Base-by-base conservation (phyloP, 495 filamentous ascomycete species). In the Podospora conica region DNA sequence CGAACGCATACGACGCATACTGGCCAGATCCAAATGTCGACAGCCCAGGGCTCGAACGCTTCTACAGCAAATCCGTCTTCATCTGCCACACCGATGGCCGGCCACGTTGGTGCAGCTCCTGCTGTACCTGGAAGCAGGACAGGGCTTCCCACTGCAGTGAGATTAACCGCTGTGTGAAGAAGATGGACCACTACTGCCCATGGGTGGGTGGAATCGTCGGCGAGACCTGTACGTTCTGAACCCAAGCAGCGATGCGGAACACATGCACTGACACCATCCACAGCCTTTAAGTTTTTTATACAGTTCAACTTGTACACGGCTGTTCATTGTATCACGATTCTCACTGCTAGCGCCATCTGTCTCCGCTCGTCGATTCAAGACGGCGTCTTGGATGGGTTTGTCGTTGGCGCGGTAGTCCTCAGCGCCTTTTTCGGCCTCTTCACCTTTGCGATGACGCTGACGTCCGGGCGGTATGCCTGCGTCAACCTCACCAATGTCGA, bases 121-220 rank as follows among this genome's bases (percentile, higher is more conserved):
- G 93, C 75, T 83, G 82, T 61, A 89, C 87, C 66, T 96, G 89
- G 84, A 97, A 96, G 72, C 85, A 88, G 5, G 93, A 96, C 70
- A 81, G 93, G 27, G 82, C 89, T 3, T 93, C 96, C 69, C 93
- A 97, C 76, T 93, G 89, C 73, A 87, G 88, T 54, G 90, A 95
- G 70, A 78, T 93, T 12, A 86, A 86, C 56, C 81, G 92, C 31
- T 97, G 93, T 76, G 88, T 94, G 28, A 79, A 81, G 29, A 94
- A 91, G 70, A 94, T 96, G 90, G 93, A 97, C 69, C 93, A 97
- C 74, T 96, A 91, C 70, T 97, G 93, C 75, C 93, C 93, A 1
- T 97, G 93, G 92, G 93, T 96, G 60, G 93, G 93, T 23, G 93
- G 93, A 20, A 87, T 96, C 61, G 87, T 97, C 10, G 90, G 87